phyloP scores from a whole-genome alignment of 2,329 filamentous ascomycete genomes.

The Calonectria ilicicola region DNA sequence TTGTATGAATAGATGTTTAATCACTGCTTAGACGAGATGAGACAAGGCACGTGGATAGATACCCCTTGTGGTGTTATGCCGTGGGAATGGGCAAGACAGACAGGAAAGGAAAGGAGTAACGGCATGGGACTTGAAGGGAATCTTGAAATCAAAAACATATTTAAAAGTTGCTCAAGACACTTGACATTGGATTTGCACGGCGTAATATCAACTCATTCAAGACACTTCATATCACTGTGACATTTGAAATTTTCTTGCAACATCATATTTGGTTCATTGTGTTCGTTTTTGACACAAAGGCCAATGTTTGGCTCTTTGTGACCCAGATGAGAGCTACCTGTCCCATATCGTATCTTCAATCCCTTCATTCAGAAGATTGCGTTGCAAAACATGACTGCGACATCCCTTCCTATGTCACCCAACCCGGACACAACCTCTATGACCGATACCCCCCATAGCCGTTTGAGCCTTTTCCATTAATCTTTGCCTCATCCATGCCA shows the following conservation, averaged over 20 bases:
- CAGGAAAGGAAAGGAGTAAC: not conserved
- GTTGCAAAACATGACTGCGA: constrained; percentile 26
- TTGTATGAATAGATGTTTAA: constrained; percentile 10
- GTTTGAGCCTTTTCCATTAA: not conserved
- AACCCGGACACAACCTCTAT: not conserved
- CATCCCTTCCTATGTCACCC: constrained; percentile 17
- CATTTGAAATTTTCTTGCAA: not conserved
- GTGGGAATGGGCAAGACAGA: not conserved
- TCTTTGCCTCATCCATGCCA: constrained; percentile 3
- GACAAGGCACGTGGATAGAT: constrained; percentile 1
- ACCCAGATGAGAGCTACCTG: not conserved
- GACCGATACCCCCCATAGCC: not conserved
- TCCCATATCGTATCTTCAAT: not conserved
- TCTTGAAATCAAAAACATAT: not conserved
- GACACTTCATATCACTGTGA: not conserved
- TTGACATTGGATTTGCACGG: not conserved
- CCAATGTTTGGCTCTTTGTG: not conserved
- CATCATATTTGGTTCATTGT: constrained; percentile 27
- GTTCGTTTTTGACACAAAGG: not conserved
- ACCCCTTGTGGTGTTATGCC: not conserved
- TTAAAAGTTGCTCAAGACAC: not conserved
- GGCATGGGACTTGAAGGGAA: not conserved
- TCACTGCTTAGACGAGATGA: not conserved
- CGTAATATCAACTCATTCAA: not conserved
- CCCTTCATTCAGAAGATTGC: constrained; percentile 20